A percentile compares a stretch with the other conserved stretches of the same genome.
Conservation (phyloP, 1,284 basidiomycete species). For the Heterobasidion irregulare region DNA sequence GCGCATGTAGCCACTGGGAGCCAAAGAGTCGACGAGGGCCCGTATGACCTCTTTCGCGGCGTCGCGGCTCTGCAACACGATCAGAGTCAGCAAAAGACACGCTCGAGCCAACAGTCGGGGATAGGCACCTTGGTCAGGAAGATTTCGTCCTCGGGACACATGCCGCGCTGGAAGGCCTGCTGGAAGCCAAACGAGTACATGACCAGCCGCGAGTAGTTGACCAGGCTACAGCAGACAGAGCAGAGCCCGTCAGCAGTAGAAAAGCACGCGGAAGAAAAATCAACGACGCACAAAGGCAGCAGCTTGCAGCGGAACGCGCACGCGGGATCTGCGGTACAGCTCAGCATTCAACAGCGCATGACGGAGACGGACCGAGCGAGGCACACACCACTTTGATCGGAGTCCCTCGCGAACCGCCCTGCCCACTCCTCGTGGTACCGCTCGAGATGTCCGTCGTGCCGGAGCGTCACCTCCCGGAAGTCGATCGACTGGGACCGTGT, state of each 20-base stretch:
- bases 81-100: conserved; percentile 4
- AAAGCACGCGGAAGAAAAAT: neutral
- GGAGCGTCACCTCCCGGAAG: conserved; percentile 53
- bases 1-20: conserved; percentile 71
- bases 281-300: conserved; percentile 61
- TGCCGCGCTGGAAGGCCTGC: conserved; percentile 66
- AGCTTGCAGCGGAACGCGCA: conserved; percentile 59
- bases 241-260: conserved; percentile 10
- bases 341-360: neutral
- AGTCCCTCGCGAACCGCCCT: conserved; percentile 43
- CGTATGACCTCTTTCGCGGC: conserved; percentile 62
- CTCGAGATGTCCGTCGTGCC: conserved; percentile 50
- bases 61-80: conserved; percentile 48
- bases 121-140: conserved; percentile 59
- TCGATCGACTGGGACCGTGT: conserved; percentile 40
- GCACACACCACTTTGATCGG: conserved; percentile 40
- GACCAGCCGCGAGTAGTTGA: conserved; percentile 72
- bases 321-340: conserved; percentile 37
- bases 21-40: conserved; percentile 56
- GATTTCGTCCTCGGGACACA: conserved; percentile 50
- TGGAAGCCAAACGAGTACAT: conserved; percentile 85
- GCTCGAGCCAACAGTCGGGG: neutral
- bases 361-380: neutral
- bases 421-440: conserved; percentile 60
- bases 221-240: conserved; percentile 36